Percentiles rank a stretch among this genome's conserved stretches.
Evolutionary conservation across 176 grass and related monocot species (phyloP).

Genomic region (Microstegium vimineum): DNA sequence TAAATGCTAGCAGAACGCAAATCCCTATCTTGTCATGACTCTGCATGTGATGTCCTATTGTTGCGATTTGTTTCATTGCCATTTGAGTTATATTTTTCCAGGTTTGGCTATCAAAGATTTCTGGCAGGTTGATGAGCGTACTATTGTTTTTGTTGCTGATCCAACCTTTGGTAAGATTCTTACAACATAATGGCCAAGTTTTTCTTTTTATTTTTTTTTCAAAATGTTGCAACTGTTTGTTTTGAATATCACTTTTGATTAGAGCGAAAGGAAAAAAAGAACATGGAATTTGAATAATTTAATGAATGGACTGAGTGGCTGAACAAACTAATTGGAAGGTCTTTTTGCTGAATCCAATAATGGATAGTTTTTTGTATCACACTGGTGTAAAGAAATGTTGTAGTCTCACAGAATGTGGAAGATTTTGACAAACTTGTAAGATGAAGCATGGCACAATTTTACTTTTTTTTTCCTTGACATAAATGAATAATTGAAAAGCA

Average conservation of each 20-base stretch:
- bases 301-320: not conserved
- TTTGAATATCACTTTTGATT: not conserved
- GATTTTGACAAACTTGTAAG: not conserved
- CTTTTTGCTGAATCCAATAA: not conserved
- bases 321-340: not conserved
- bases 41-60: not conserved
- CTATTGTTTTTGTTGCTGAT: constrained; percentile 85
- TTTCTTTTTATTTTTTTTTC: not conserved
- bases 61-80: not conserved
- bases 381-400: not conserved
- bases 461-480: not conserved
- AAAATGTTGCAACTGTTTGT: not conserved
- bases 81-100: constrained; percentile 20
- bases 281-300: not conserved
- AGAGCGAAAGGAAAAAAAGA: not conserved
- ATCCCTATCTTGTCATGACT: not conserved
- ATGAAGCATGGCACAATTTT: not conserved
- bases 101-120: constrained; percentile 93
- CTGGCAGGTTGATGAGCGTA: constrained; percentile 95
- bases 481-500: not conserved
- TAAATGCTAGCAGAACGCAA: not conserved
- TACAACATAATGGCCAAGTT: not conserved
- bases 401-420: not conserved
- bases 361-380: not conserved
- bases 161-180: constrained; percentile 77